A percentile compares a stretch with the other conserved stretches of the same genome.
These are phyloP conservation scores for Neofusicoccum cordaticola DNA, from an alignment of 2,329 filamentous ascomycete species.

Conservation along the genomic window DNA sequence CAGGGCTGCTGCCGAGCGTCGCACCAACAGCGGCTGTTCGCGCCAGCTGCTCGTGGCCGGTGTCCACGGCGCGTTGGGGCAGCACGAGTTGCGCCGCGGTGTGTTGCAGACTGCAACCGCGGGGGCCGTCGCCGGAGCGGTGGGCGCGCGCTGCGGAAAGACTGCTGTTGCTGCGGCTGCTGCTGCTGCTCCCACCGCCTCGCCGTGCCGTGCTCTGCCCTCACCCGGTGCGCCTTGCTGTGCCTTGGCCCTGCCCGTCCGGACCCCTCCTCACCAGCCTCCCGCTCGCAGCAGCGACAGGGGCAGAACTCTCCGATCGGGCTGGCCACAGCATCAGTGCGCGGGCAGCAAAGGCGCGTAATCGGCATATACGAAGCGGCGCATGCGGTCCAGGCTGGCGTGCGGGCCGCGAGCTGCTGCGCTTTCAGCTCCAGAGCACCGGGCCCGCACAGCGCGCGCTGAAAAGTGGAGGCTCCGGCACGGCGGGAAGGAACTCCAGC, in stretches of 20 bases:
- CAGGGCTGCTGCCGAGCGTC: neutral
- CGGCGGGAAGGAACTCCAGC: neutral
- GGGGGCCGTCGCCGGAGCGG: neutral
- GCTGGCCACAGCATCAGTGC: neutral
- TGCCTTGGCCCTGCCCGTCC: neutral
- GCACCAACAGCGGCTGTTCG: neutral
- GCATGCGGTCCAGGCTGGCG: neutral
- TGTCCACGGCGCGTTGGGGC: neutral
- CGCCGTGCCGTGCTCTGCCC: neutral
- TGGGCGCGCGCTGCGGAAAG: too few species aligned
- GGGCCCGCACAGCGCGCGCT: neutral
- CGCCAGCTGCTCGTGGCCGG: neutral
- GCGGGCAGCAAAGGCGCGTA: neutral
- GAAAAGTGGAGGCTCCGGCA: neutral
- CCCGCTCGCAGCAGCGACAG: neutral
- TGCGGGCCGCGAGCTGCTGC: neutral
- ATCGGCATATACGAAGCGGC: conserved; percentile 14
- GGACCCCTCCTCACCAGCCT: too few species aligned
- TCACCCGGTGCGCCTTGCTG: neutral
- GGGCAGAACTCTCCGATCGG: neutral
- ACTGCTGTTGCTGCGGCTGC: neutral
- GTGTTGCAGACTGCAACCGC: neutral
- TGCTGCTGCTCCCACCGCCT: neutral
- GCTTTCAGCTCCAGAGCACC: neutral
- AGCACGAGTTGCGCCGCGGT: neutral